Evolutionary conservation across 129 eudicot species (phyloP).

Genomic region (Lonicera japonica): DNA sequence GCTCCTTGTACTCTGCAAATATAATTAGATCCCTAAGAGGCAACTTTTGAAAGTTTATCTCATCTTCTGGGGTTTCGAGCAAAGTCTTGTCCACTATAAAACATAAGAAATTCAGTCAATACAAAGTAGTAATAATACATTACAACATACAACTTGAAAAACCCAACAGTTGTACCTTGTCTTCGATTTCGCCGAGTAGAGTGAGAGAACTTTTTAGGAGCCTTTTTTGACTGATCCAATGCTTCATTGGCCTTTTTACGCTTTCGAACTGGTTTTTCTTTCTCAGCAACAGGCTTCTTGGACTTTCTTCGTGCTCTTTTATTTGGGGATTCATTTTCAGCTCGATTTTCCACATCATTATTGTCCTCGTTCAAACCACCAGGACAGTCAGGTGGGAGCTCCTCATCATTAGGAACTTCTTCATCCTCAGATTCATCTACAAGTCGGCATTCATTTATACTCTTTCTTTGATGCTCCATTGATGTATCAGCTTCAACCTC

Average conservation of each 20-base stretch:
- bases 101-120: not conserved
- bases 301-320: constrained; percentile 33
- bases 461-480: constrained; percentile 23
- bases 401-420: constrained; percentile 16
- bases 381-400: constrained; percentile 6
- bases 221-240: constrained; percentile 25
- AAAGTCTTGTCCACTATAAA: constrained; percentile 51
- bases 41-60: constrained; percentile 46
- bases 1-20: constrained; percentile 68
- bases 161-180: constrained; percentile 43
- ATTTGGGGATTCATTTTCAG: constrained; percentile 33
- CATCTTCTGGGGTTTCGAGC: constrained; percentile 71
- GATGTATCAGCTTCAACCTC: constrained; percentile 34
- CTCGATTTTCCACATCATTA: constrained; percentile 24
- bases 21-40: constrained; percentile 60
- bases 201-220: constrained; percentile 63
- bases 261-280: constrained; percentile 57
- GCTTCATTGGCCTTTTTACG: constrained; percentile 45
- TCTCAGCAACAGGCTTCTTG: constrained; percentile 39
- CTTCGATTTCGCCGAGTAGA: constrained; percentile 60
- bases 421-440: constrained; percentile 41
- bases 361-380: constrained; percentile 17
- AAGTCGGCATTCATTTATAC: constrained; percentile 16
- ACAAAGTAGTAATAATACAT: not conserved
- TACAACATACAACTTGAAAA: constrained; percentile 1